Evolutionary conservation across 768 basidiomycete genomes (phyloP).

Genomic region (Mycena maculata): DNA sequence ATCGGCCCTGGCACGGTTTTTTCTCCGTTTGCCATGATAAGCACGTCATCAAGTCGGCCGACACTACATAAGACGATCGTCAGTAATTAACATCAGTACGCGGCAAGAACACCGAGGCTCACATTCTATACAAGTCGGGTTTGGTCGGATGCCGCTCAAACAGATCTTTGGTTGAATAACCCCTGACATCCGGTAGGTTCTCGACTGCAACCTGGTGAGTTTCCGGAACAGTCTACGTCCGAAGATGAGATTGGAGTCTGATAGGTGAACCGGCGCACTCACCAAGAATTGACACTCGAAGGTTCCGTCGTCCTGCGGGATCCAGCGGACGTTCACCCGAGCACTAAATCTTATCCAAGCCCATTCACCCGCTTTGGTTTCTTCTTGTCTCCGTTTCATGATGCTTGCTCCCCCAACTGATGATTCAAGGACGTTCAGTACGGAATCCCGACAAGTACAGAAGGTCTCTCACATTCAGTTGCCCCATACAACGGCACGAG

Average conservation of each 20-base stretch:
- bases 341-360: slow-evolving; percentile 47
- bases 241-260: background rate
- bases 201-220: slow-evolving; percentile 50
- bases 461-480: slow-evolving; percentile 45
- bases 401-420: slow-evolving; percentile 36
- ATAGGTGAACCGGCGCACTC: background rate
- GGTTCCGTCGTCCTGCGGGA: slow-evolving; percentile 50
- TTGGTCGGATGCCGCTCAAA: too few species aligned
- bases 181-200: slow-evolving; percentile 42
- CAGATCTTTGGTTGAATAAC: slow-evolving; percentile 45
- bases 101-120: background rate
- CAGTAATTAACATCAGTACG: too few species aligned
- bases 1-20: slow-evolving; percentile 45
- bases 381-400: slow-evolving; percentile 24
- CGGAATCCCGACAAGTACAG: too few species aligned
- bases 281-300: too few species aligned
- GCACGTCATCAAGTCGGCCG: slow-evolving; percentile 41
- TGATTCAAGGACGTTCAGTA: too few species aligned
- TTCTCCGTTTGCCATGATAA: slow-evolving; percentile 43
- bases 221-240: slow-evolving; percentile 39
- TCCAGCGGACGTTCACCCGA: slow-evolving; percentile 46
- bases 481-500: slow-evolving; percentile 48
- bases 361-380: slow-evolving; percentile 39
- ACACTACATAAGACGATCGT: too few species aligned
- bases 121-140: slow-evolving; percentile 44